A percentile compares a stretch with the other conserved stretches of the same genome.
These are phyloP conservation scores for Emmonsiellopsis sp. DNA, from an alignment of 2,329 filamentous ascomycete species.

Conservation along the genomic window DNA sequence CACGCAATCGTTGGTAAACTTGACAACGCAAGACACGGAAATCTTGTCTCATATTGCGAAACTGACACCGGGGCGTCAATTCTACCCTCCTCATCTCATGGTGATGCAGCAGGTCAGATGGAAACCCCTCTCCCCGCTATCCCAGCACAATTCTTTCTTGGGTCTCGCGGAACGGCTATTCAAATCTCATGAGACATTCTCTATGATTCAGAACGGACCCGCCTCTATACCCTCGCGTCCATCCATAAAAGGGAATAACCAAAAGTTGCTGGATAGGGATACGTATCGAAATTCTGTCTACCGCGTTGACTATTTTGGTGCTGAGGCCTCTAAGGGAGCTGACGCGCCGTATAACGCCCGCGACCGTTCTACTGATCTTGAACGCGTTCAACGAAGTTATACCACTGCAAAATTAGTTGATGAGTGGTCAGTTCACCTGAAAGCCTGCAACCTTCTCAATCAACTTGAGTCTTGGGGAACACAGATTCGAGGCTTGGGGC, in stretches of 20 bases:
- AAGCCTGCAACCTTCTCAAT: constrained; percentile 7
- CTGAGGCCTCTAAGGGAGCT: neutral
- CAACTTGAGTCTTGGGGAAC: constrained; percentile 13
- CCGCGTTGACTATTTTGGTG: neutral
- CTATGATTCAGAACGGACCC: constrained; percentile 1
- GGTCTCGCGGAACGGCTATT: constrained; percentile 6
- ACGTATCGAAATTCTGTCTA: neutral
- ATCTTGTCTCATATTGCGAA: constrained; percentile 30
- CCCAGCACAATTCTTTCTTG: constrained; percentile 10
- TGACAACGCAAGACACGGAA: constrained; percentile 27
- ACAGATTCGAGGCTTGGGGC: constrained; percentile 5
- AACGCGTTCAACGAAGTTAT: neutral
- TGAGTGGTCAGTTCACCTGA: neutral
- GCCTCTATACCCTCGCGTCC: neutral
- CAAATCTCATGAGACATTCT: constrained; percentile 5
- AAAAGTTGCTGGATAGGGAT: neutral
- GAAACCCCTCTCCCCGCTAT: constrained; percentile 4
- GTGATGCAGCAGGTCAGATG: constrained; percentile 10
- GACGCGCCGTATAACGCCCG: constrained; percentile 6
- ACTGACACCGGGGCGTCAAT: constrained; percentile 35
- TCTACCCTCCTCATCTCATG: constrained; percentile 26
- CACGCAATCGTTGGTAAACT: constrained; percentile 36
- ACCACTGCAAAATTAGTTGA: neutral
- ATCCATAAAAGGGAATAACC: neutral
- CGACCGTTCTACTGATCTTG: constrained; percentile 6